Base-by-base conservation (phyloP, 1,284 basidiomycete species). In the Sanghuangporus weigelae region DNA sequence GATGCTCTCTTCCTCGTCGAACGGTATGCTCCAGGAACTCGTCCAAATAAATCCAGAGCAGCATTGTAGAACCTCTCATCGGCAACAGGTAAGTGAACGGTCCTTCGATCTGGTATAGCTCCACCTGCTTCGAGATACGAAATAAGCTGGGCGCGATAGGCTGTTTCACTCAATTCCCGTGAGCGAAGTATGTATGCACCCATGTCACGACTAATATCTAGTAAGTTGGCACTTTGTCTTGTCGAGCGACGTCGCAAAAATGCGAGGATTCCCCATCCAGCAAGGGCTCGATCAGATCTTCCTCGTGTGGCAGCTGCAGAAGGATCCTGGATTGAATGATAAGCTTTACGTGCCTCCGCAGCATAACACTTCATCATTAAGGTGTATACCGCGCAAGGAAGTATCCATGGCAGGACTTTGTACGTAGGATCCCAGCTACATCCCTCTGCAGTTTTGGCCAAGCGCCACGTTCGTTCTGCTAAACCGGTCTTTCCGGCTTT, bases 51-150 rank as follows among this genome's bases (percentile, higher is more conserved):
- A 14, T 76, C 73, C 16, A 91, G 71, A 3, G 84, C 78, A 2
- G 84, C 83, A 63, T 89, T 89, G 75, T 85, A 90, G 71, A 90
- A 89, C 42, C 81, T 78, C 10, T 78, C 80, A 68, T 92, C 89
- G 0, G 85, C 83, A 8, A 66, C 66, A 2, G 85, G 83, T 10
- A 77, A 67, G 44, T 73, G 63, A 19, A 77, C 36, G 16, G 59
- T 36, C 16, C 16, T 38, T 8, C 50, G 21, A 16, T 44, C 42
- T 31, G 7, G 54, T 35, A 21, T 19, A 21, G 5, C 38, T 14
- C 59, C 40, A 14, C 36, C 59, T 51, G 42, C 42, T 31, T 59
- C 56, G 11, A 39, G 26, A 6, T 56, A 23, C 16, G 40, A 14
- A 16, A 26, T 36, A 3, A 62, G 14, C n/a, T 49, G 38, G 36